These are phyloP conservation scores for Aurantiochytrium sp. DNA, from an alignment of 108 stramenopile species.

Conservation along the genomic window DNA sequence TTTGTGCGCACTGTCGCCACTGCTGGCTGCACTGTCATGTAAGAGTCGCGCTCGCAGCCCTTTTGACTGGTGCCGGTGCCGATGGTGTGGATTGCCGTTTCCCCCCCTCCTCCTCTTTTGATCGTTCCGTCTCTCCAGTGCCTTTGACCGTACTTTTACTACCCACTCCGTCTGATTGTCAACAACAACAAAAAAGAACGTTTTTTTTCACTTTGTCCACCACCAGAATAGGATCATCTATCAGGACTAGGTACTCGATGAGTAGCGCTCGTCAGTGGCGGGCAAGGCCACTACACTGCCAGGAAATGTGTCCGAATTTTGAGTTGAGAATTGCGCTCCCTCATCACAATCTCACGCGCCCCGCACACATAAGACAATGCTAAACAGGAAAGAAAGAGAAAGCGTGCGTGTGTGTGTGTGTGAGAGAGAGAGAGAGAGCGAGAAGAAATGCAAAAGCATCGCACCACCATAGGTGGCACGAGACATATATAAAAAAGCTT, in stretches of 20 bases:
- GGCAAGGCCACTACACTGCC: background rate
- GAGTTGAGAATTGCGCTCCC: background rate
- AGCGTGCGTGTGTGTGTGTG: background rate
- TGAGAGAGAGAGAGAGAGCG: too few relatives aligned
- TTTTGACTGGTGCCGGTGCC: too few relatives aligned
- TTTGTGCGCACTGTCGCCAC: slow-evolving; percentile 17
- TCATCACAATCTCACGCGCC: too few relatives aligned
- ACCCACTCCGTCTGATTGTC: too few relatives aligned
- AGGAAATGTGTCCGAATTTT: background rate
- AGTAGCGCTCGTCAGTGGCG: too few relatives aligned
- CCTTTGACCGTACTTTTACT: background rate
- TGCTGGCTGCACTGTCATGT: background rate
- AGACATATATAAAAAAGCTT: too few relatives aligned
- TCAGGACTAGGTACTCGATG: too few relatives aligned
- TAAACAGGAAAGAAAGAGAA: background rate
- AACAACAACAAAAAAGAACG: too few relatives aligned
- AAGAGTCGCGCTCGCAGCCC: background rate
- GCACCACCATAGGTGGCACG: too few relatives aligned
- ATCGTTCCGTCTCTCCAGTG: background rate
- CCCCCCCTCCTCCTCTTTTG: background rate
- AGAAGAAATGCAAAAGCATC: too few relatives aligned
- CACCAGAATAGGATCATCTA: too few relatives aligned
- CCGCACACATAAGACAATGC: background rate
- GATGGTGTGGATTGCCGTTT: background rate
- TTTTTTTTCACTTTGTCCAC: too few relatives aligned